Conservation (phyloP, 31 red algal species). For the Odonthalia washingtoniensis region DNA sequence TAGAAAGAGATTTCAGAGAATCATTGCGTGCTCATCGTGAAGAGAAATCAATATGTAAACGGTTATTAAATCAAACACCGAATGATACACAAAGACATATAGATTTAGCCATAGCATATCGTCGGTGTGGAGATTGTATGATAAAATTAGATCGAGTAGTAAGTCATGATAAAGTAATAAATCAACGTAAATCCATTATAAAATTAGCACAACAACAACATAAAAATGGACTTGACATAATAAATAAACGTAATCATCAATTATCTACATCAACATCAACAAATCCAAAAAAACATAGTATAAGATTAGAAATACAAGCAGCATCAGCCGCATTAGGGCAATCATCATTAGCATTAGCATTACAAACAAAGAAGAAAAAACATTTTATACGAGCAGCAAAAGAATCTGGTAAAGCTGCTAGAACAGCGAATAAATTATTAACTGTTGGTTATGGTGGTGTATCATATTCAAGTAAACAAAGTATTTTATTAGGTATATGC, state of each 20-base stretch:
- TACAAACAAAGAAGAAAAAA: constrained; percentile 36
- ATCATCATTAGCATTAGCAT: constrained; percentile 43
- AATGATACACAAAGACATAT: constrained; percentile 31
- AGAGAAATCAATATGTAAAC: constrained; percentile 67
- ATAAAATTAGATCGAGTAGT: constrained; percentile 55
- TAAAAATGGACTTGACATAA: constrained; percentile 47
- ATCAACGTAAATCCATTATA: constrained; percentile 34
- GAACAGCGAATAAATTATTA: constrained; percentile 28
- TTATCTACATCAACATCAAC: constrained; percentile 16
- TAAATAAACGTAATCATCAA: too few species aligned
- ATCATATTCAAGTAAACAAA: neutral
- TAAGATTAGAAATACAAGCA: constrained; percentile 41
- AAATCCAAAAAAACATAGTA: neutral
- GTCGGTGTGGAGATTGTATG: constrained; percentile 68
- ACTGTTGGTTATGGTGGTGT: constrained; percentile 23
- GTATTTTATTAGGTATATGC: constrained; percentile 47
- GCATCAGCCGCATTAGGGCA: constrained; percentile 59
- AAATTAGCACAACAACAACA: constrained; percentile 60
- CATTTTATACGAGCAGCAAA: constrained; percentile 42
- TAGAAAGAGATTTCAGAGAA: constrained; percentile 35
- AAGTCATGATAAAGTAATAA: constrained; percentile 35
- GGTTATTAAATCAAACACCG: constrained; percentile 23
- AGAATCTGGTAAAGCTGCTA: constrained; percentile 40
- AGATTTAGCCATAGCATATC: constrained; percentile 73
- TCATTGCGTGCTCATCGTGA: constrained; percentile 65